These are phyloP conservation scores for Kodamaea hsintzibuensis DNA, from an alignment of 805 yeast genomes.

Conservation along the genomic window DNA sequence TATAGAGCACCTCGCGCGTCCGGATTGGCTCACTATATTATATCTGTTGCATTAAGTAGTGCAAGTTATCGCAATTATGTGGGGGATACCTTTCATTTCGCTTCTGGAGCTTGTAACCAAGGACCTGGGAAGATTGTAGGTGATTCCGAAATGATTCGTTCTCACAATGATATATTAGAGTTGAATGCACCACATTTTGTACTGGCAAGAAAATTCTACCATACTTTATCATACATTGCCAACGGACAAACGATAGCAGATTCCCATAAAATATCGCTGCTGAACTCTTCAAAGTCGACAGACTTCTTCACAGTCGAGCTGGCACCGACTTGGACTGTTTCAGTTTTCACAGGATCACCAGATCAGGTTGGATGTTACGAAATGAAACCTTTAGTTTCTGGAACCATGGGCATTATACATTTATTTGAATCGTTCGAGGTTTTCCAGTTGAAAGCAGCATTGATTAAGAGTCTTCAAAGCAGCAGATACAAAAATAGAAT, in stretches of 20 bases:
- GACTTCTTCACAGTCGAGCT: conserved; percentile 14
- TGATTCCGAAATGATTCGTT: conserved; percentile 23
- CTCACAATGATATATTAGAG: conserved; percentile 37
- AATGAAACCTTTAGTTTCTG: conserved; percentile 34
- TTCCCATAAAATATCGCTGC: conserved; percentile 16
- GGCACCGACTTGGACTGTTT: conserved; percentile 27
- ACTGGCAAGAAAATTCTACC: conserved; percentile 30
- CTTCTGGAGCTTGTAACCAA: conserved; percentile 40
- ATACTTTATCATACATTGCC: conserved; percentile 27
- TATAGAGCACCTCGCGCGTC: conserved; percentile 35
- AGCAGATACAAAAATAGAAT: conserved; percentile 6
- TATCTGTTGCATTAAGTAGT: conserved; percentile 21
- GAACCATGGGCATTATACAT: conserved; percentile 34
- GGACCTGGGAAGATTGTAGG: conserved; percentile 37
- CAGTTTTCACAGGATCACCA: conserved; percentile 37
- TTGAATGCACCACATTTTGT: conserved; percentile 27
- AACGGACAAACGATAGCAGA: conserved; percentile 26
- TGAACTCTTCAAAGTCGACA: conserved; percentile 23
- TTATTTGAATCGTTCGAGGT: conserved; percentile 31
- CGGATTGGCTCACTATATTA: conserved; percentile 35
- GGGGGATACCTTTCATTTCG: conserved; percentile 32
- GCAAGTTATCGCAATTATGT: conserved; percentile 20
- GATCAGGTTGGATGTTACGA: conserved; percentile 47
- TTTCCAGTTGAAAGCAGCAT: conserved; percentile 19
- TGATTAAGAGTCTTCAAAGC: not conserved